These are phyloP conservation scores for Fragosphaeria purpurea DNA, from an alignment of 2,329 filamentous ascomycete species.

Conservation along the genomic window DNA sequence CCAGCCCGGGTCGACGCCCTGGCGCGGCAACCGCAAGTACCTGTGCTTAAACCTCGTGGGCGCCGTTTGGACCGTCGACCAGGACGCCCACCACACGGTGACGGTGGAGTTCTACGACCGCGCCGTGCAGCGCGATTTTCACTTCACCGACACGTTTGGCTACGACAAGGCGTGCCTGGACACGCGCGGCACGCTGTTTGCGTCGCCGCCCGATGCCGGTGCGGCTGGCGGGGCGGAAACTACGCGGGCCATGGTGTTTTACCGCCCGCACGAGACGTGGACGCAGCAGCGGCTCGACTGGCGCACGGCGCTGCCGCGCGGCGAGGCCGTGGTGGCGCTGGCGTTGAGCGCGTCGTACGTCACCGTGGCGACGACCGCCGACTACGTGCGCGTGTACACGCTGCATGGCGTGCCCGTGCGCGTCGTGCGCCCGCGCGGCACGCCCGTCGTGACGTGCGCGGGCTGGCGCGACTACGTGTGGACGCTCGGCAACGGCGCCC, in stretches of 20 bases:
- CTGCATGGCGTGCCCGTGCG: conserved; percentile 83
- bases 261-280: conserved; percentile 95
- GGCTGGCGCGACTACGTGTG: conserved; percentile 96
- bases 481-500: conserved; percentile 84
- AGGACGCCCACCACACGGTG: conserved; percentile 86
- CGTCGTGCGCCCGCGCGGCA: conserved; percentile 85
- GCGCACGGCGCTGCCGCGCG: conserved; percentile 75
- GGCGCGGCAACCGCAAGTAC: conserved; percentile 89
- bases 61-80: conserved; percentile 93
- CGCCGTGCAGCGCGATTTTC: conserved; percentile 84
- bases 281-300: conserved; percentile 79
- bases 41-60: conserved; percentile 88
- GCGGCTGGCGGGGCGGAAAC: conserved; percentile 34
- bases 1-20: conserved; percentile 89
- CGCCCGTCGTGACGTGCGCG: conserved; percentile 82
- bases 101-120: conserved; percentile 97
- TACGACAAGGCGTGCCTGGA: conserved; percentile 94
- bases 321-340: conserved; percentile 81
- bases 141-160: conserved; percentile 91
- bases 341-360: conserved; percentile 86
- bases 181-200: conserved; percentile 76
- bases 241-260: conserved; percentile 73
- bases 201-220: conserved; percentile 54
- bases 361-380: conserved; percentile 74
- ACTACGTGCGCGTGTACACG: conserved; percentile 88